Base-by-base conservation (phyloP, 202 grass and related monocot species). In the Panicum hallii region DNA sequence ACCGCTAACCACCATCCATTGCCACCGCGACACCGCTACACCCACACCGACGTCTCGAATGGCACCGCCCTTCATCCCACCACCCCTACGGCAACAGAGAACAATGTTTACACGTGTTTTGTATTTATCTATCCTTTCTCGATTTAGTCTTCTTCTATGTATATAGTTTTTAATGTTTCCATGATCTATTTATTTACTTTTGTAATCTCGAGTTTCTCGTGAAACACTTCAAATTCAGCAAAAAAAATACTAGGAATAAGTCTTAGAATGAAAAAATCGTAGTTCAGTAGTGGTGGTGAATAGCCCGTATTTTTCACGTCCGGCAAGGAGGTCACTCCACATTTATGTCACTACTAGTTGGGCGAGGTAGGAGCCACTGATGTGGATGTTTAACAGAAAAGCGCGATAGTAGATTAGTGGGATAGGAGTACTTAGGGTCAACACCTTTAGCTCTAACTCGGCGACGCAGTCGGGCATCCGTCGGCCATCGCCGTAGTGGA, bases 321-420 rank as follows among this genome's bases (percentile, higher is more conserved):
- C 74, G 11, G 57, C 56, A 11, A 17, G 40, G 40, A 77, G 62
- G 45, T 61, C 19, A 63, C 43, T 50, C 32, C 11, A 7, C 10
- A 4, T 15, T 23, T 11, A 63, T n/a, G 55, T 13, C 80, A 38
- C 32, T 32, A 32, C 36, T 9, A 17, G 36, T 5, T 4, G 13
- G 30, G 20, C 3, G 57, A 47, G 28, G 3, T 38, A 47, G 44
- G 57, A 57, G 8, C 20, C 69, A 6, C 44, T 75, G 82, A 76
- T 16, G 8, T n/a, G 48, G 82, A 67, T 72, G 26, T 53, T 84
- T 84, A 76, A 67, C 72, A 11, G 82, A 84, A 76, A 67, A 84
- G 30, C 36, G 3, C 40, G 41, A 34, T 3, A 9, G 30, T 2
- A 9, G 44, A 1, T 79, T 49, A 48, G 58, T 30, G 5, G 11